Conservation (phyloP, 2,329 filamentous ascomycete species). For the Paraphoma chrysanthemicola region DNA sequence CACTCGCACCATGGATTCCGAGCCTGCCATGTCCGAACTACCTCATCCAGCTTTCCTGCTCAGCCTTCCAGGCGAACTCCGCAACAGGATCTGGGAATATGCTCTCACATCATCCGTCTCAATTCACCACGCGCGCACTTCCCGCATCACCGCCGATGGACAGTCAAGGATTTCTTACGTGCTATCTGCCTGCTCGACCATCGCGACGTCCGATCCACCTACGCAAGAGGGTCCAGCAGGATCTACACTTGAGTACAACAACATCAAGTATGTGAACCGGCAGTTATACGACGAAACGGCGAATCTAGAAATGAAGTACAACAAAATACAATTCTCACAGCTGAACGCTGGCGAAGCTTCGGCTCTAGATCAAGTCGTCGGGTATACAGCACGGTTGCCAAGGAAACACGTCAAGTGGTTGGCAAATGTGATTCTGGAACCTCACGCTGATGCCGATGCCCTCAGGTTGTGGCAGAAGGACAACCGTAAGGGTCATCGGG, state of each 20-base stretch:
- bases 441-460: too few relatives aligned
- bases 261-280: not conserved
- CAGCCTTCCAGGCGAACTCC: not conserved
- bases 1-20: too few relatives aligned
- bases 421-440: too few relatives aligned
- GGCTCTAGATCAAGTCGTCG: not conserved
- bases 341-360: not conserved
- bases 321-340: not conserved
- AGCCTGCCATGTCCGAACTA: not conserved
- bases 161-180: not conserved
- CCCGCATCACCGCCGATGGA: not conserved
- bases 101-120: not conserved
- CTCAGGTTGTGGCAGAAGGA: too few relatives aligned
- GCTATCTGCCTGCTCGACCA: too few relatives aligned
- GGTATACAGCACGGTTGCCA: not conserved
- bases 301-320: not conserved
- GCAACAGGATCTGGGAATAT: conserved; percentile 1
- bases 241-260: not conserved
- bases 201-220: not conserved
- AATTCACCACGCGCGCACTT: not conserved
- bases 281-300: not conserved
- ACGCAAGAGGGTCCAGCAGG: not conserved
- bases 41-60: not conserved
- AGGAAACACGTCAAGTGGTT: not conserved
- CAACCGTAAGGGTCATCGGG: too few relatives aligned